Percentiles rank a stretch among this genome's conserved stretches.
Conservation (phyloP, 768 basidiomycete species). For the Lactarius deliciosus region DNA sequence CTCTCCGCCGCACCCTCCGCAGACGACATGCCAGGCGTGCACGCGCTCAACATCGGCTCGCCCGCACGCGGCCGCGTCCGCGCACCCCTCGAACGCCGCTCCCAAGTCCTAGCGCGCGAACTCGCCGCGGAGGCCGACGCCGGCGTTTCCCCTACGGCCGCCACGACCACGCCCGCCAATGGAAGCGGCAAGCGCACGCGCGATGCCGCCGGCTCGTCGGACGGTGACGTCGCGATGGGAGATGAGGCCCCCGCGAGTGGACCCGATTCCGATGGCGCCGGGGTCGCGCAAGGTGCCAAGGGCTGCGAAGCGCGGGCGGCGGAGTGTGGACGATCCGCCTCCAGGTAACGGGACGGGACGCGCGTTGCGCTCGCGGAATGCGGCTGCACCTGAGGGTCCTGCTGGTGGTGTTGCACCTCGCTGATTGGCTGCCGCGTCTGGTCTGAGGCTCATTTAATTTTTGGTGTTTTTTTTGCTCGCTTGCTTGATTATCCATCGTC, state of each 20-base stretch:
- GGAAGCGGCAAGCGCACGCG: constrained; percentile 9
- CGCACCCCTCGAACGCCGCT: constrained; percentile 26
- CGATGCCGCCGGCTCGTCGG: background rate
- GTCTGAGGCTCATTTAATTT: background rate
- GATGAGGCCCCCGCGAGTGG: background rate
- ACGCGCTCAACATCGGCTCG: constrained; percentile 12
- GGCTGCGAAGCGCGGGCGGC: constrained; percentile 16
- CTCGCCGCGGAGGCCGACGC: constrained; percentile 14
- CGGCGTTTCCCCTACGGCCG: background rate
- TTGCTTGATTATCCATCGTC: constrained; percentile 10
- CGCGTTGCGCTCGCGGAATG: constrained; percentile 16
- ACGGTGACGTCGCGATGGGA: constrained; percentile 17
- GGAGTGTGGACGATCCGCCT: background rate
- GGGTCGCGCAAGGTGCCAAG: background rate
- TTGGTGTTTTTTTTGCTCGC: background rate
- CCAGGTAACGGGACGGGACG: background rate
- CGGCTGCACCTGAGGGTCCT: background rate
- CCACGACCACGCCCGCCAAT: background rate
- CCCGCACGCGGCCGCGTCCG: background rate
- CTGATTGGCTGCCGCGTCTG: background rate
- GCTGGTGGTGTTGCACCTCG: background rate
- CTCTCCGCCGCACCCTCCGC: constrained; percentile 21
- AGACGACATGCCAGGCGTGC: constrained; percentile 17
- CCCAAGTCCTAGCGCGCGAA: constrained; percentile 27
- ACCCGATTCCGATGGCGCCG: background rate